Evolutionary conservation across 176 grass and related monocot species (phyloP), one percentile per base, ranked within the genome.

Genomic region (Olyra latifolia): DNA sequence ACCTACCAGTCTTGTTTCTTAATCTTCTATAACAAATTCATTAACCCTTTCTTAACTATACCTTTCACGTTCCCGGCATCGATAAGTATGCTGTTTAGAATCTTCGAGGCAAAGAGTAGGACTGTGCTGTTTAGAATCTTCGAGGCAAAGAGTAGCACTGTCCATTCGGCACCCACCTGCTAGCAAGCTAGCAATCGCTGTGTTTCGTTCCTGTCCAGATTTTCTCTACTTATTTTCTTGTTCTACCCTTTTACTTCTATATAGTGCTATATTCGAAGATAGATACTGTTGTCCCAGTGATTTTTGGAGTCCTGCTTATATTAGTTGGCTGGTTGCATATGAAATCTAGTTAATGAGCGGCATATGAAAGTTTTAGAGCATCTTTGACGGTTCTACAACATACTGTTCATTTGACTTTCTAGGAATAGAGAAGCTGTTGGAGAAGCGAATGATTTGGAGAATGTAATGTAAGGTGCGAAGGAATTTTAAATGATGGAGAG

Each of bases 41-140:
- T 47, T 30, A 52, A 11, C 17, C 14, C 35, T 58, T 25, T 32
- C 1, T 27, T 50, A 19, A 25, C 8, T 4, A 41, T 15, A 70
- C 23, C 44, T 69, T 61, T 50, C 39, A 54, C 64, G 40, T 49
- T 50, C 61, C 3, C 7, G 30, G 23, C 56, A 71, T 48, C 14
- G 25, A 23, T 62, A 17, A 63, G 27, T 30, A 53, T 39, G 85
- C 45, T 87, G 73, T 39, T 66, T 39, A 47, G 85, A 77, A 82
- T 82, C 65, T 87, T 57, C 5, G 42, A 47, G 79, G 39, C 80
- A 87, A 46, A 27, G 56, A 62, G 47, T 25, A 71, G 27, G 35
- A 53, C 32, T 35, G 16, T 39, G 85, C 45, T 87, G 73, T 39
- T 66, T 39, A 47, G 85, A 77, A 82, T 82, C 65, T 87, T 57